These are phyloP conservation scores for Phialophora expanda DNA, from an alignment of 2,329 filamentous ascomycete species.

Conservation along the genomic window DNA sequence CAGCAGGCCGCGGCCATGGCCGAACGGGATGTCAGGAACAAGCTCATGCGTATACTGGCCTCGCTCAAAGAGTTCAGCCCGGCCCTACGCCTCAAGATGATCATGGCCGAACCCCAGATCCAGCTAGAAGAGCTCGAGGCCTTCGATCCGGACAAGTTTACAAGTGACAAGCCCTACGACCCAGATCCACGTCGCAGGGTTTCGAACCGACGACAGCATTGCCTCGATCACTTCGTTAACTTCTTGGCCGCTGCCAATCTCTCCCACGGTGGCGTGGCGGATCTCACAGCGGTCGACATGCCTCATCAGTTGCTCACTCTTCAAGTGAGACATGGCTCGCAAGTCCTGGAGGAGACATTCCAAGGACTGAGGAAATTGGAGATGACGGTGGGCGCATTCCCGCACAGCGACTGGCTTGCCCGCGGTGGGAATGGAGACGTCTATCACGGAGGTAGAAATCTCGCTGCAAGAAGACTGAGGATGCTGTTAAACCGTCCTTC, in stretches of 20 bases:
- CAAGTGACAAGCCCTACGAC: slow-evolving; percentile 24
- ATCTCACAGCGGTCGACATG: slow-evolving; percentile 28
- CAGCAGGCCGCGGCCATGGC: slow-evolving; percentile 31
- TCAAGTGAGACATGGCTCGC: not conserved
- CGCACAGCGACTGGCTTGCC: slow-evolving; percentile 34
- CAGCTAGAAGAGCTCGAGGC: slow-evolving; percentile 32
- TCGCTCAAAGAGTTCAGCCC: slow-evolving; percentile 19
- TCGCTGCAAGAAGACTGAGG: slow-evolving; percentile 19
- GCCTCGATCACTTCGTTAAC: slow-evolving; percentile 31
- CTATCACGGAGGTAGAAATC: slow-evolving; percentile 24
- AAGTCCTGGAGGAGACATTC: slow-evolving; percentile 23
- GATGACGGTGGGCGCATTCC: slow-evolving; percentile 28
- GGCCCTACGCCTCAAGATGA: slow-evolving; percentile 27
- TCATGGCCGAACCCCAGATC: slow-evolving; percentile 35
- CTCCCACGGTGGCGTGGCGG: slow-evolving; percentile 12
- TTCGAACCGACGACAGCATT: slow-evolving; percentile 28
- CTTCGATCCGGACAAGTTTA: slow-evolving; percentile 26
- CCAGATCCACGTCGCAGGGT: slow-evolving; percentile 30
- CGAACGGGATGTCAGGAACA: slow-evolving; percentile 11
- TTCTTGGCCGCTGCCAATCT: slow-evolving; percentile 27
- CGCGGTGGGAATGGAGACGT: slow-evolving; percentile 18
- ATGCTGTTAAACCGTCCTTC: slow-evolving; percentile 24
- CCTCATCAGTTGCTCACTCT: slow-evolving; percentile 27
- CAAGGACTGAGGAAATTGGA: slow-evolving; percentile 20
- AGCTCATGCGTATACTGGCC: slow-evolving; percentile 21